Evolutionary conservation across 1,139 yeast genomes (phyloP), one percentile per base, ranked within the genome.

Genomic region (Ogataea hybrid): DNA sequence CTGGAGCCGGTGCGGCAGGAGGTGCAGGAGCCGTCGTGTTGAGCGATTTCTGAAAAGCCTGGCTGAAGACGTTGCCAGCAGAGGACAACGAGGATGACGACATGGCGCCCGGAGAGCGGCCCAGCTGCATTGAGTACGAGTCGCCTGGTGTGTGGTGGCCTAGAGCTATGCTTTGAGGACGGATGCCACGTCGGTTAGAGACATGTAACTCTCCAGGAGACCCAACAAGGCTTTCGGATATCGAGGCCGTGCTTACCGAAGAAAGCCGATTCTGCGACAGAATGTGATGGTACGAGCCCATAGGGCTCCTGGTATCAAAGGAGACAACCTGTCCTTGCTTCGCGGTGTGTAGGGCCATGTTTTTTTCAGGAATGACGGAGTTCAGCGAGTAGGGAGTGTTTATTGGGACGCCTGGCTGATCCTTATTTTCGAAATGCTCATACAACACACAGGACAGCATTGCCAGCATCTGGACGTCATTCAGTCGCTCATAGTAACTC

Each of bases 381-480:
- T 68, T 41, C 57, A 45, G 22, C 11, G 34, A 61, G 51, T 73
- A 75, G 1, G 80, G 80, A 0, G 79, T 71, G 46, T 75, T 74
- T 27, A 74, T 64, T 0, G 80, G 79, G 2, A 73, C 60, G 33
- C 60, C 62, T 2, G 56, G 49, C 12, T 55, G 49, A n/a, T 47
- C 42, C 23, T 47, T 50, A 25, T 58, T 46, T 12, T 48, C 50
- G 11, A 58, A 46, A 46, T 74, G 71, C 44, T 77, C 81, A 52
- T 63, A 71, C 44, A 77, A 54, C 3, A 88, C 73, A 63, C 96
- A 87, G 2, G 94, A 79, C 58, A 89, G 64, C 86, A 86, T 84
- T 1, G 96, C 96, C 16, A 92, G 68, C 96, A 90, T 88, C 60
- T 90, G 97, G 17, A 87, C 67, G 55, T 90, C 84, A 3, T 81